Evolutionary conservation across 345 rosid species (phyloP).

Genomic region (Dovyalis caffra): DNA sequence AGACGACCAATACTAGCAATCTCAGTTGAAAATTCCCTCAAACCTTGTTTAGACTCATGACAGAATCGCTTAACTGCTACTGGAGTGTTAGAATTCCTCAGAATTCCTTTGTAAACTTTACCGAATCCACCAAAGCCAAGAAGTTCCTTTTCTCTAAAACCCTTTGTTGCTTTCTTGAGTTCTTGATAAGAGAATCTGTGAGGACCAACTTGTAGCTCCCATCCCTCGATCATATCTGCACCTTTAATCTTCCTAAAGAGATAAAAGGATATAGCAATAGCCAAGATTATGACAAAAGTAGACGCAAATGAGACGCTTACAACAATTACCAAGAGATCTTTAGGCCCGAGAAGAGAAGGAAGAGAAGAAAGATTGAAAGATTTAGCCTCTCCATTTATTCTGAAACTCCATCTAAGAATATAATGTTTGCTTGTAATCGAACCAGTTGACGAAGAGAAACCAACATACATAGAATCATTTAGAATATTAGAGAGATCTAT

Average conservation of each 20-base stretch:
- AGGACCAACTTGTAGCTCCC: constrained; percentile 10
- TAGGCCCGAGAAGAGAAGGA: constrained; percentile 54
- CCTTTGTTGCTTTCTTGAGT: background rate
- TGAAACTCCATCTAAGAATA: constrained; percentile 86
- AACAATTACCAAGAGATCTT: constrained; percentile 27
- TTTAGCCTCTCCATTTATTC: constrained; percentile 57
- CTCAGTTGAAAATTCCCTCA: too few relatives aligned
- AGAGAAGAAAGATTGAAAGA: constrained; percentile 59
- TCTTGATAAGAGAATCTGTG: constrained; percentile 2
- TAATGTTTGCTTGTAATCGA: constrained; percentile 72
- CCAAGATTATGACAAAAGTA: constrained; percentile 25
- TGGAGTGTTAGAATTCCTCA: constrained; percentile 40
- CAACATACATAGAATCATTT: constrained; percentile 68
- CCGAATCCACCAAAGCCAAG: constrained; percentile 63
- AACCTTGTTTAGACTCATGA: constrained; percentile 71
- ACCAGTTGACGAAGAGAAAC: constrained; percentile 89
- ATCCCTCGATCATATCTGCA: constrained; percentile 1
- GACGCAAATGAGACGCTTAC: constrained; percentile 41
- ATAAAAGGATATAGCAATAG: constrained; percentile 35
- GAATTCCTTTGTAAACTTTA: constrained; percentile 61
- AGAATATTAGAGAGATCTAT: constrained; percentile 60
- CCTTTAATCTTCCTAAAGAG: constrained; percentile 41
- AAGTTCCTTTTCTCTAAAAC: background rate
- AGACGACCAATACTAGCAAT: too few relatives aligned
- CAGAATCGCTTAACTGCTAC: constrained; percentile 71